These are phyloP conservation scores for Globisporangium takayamanum DNA, from an alignment of 352 stramenopile species.

Conservation along the genomic window DNA sequence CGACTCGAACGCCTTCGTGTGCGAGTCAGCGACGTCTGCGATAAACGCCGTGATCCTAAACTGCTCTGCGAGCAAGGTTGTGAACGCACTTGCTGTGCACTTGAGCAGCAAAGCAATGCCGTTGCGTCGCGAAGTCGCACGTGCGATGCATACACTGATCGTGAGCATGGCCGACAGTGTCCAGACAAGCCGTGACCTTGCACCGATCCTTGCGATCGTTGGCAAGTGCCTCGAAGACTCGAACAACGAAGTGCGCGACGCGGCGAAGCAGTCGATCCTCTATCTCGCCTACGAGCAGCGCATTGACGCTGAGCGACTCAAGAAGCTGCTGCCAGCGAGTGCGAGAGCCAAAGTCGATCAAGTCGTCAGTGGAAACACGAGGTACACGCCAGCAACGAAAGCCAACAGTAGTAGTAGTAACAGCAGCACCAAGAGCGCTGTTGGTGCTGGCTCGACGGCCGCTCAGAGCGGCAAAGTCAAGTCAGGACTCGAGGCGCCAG, in stretches of 20 bases:
- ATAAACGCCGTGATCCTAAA: constrained; percentile 45
- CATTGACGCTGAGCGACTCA: constrained; percentile 41
- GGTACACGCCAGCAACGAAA: constrained; percentile 18
- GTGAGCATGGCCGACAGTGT: constrained; percentile 28
- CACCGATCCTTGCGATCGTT: constrained; percentile 33
- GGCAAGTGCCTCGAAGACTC: constrained; percentile 68
- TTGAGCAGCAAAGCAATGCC: constrained; percentile 39
- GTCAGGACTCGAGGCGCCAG: not conserved
- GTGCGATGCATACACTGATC: constrained; percentile 45
- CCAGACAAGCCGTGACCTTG: constrained; percentile 31
- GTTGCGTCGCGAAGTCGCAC: constrained; percentile 56
- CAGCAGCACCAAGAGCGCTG: constrained; percentile 2
- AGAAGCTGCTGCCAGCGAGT: constrained; percentile 38
- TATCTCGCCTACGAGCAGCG: constrained; percentile 33
- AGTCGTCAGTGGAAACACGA: constrained; percentile 23
- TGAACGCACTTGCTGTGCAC: constrained; percentile 34
- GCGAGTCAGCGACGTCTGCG: constrained; percentile 41
- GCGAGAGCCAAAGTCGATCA: constrained; percentile 44
- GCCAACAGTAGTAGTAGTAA: not conserved
- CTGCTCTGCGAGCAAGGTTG: constrained; percentile 43
- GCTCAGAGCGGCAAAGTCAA: not conserved
- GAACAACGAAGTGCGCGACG: constrained; percentile 68
- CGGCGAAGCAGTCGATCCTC: constrained; percentile 53
- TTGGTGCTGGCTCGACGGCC: not conserved
- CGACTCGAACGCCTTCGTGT: constrained; percentile 75